These are phyloP conservation scores for Zarea fungicola DNA, from an alignment of 2,329 filamentous ascomycete genomes.

Conservation along the genomic window DNA sequence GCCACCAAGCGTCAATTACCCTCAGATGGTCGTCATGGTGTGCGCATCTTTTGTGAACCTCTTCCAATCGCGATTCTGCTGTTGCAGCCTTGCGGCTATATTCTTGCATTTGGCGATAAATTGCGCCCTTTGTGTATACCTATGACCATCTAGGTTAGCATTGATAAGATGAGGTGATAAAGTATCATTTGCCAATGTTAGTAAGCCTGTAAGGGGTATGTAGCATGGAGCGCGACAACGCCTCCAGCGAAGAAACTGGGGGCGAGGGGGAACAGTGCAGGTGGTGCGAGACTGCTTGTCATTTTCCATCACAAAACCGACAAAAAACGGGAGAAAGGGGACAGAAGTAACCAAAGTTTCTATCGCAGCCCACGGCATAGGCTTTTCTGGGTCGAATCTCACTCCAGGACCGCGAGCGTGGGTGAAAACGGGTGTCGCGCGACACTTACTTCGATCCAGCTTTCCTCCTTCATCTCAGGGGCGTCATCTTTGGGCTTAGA, in stretches of 20 bases:
- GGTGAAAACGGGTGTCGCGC: constrained; percentile 24
- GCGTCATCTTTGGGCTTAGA: constrained; percentile 52
- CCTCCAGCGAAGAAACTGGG: no score
- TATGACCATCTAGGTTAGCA: constrained; percentile 24
- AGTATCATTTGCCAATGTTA: background rate
- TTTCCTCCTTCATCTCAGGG: constrained; percentile 52
- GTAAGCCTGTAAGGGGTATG: background rate
- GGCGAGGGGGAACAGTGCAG: background rate
- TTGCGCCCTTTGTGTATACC: constrained; percentile 72
- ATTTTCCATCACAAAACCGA: background rate
- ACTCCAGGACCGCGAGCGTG: background rate
- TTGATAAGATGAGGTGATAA: background rate
- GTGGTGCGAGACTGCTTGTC: background rate
- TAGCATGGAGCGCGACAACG: no score
- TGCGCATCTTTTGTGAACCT: constrained; percentile 69
- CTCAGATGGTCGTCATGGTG: constrained; percentile 92
- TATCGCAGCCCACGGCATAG: background rate
- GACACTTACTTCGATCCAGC: constrained; percentile 61
- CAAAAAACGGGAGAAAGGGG: background rate
- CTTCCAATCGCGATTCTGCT: constrained; percentile 73
- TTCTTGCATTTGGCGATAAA: constrained; percentile 95
- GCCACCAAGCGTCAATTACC: constrained; percentile 88
- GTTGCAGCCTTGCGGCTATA: constrained; percentile 87
- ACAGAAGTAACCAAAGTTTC: background rate
- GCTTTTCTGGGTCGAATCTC: background rate